Percentiles rank a stretch among this genome's conserved stretches.
These are phyloP conservation scores for Xerocomellus amylosporus DNA, from an alignment of 768 basidiomycete genomes.

Conservation along the genomic window DNA sequence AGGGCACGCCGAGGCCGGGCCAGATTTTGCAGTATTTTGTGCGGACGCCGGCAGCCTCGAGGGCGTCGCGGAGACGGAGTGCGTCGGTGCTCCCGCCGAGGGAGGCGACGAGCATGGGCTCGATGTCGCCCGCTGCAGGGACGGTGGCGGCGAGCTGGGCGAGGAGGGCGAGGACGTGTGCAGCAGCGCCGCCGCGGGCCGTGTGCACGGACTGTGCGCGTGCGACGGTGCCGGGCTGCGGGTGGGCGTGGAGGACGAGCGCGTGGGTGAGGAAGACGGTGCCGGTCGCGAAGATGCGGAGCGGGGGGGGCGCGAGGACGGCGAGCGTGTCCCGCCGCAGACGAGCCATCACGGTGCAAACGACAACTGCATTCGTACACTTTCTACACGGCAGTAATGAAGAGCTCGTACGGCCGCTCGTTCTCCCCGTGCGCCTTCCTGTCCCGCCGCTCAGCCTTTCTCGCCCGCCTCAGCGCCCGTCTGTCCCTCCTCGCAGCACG, in stretches of 20 bases:
- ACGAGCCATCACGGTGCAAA: conserved; percentile 22
- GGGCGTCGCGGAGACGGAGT: conserved; percentile 54
- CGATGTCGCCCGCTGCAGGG: conserved; percentile 29
- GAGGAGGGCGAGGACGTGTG: conserved; percentile 63
- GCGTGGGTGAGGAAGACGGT: conserved; percentile 79
- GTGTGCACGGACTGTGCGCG: conserved; percentile 73
- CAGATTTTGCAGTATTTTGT: conserved; percentile 74
- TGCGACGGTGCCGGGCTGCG: conserved; percentile 51
- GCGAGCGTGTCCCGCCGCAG: conserved; percentile 27
- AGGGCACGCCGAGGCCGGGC: conserved; percentile 69
- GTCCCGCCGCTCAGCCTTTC: conserved; percentile 10
- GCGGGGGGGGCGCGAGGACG: conserved; percentile 19
- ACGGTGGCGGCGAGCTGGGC: conserved; percentile 53
- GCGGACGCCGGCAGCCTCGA: conserved; percentile 64
- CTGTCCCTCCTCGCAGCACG: conserved; percentile 11
- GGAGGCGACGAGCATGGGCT: conserved; percentile 70
- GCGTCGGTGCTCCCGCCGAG: conserved; percentile 74
- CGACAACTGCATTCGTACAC: too few relatives aligned
- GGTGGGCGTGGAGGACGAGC: conserved; percentile 58
- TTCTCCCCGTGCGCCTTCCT: conserved; percentile 19
- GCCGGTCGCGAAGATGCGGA: conserved; percentile 76
- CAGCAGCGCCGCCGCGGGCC: conserved; percentile 69
- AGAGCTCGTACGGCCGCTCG: conserved; percentile 22
- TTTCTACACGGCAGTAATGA: conserved; percentile 16
- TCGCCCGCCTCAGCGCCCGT: conserved; percentile 14